Conservation (phyloP, 352 stramenopile species). For the Phytophthora hibernalis region DNA sequence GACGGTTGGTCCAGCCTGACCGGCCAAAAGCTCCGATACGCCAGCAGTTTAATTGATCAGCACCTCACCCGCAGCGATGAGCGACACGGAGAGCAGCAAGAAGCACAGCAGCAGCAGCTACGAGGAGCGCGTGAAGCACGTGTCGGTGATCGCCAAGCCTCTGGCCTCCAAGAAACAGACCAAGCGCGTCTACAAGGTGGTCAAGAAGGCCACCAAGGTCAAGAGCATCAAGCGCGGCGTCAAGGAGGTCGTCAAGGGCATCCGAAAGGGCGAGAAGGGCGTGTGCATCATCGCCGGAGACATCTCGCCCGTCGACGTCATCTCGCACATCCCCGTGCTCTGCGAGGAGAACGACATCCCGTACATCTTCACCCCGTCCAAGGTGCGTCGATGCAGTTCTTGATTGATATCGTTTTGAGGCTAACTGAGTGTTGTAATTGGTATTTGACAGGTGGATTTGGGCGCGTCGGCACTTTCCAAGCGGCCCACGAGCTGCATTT, state of each 20-base stretch:
- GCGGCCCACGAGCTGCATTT: constrained; percentile 98
- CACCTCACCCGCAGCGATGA: constrained; percentile 52
- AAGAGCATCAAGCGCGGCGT: constrained; percentile 98
- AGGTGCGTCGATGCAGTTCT: constrained; percentile 53
- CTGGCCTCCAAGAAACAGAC: constrained; percentile 98
- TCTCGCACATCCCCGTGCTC: constrained; percentile 98
- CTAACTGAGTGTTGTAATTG: constrained; percentile 24
- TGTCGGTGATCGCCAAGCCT: constrained; percentile 95
- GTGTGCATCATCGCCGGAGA: constrained; percentile 99
- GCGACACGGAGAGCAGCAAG: constrained; percentile 76
- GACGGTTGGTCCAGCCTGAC: constrained; percentile 35
- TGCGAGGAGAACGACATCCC: constrained; percentile 99
- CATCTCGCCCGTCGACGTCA: constrained; percentile 99
- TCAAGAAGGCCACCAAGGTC: constrained; percentile 95
- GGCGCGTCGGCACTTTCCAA: constrained; percentile 98
- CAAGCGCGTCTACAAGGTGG: constrained; percentile 94
- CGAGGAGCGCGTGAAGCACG: constrained; percentile 88
- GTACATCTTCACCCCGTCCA: constrained; percentile 98
- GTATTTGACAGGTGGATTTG: constrained; percentile 79
- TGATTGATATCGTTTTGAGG: neutral
- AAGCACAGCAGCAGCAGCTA: constrained; percentile 55
- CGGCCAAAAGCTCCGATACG: constrained; percentile 25
- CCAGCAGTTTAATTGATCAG: constrained; percentile 32
- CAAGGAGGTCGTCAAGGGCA: constrained; percentile 99
- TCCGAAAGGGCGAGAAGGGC: constrained; percentile 97